phyloP scores from a whole-genome alignment of 2,329 filamentous ascomycete genomes.

The Cladosporium halotolerans region DNA sequence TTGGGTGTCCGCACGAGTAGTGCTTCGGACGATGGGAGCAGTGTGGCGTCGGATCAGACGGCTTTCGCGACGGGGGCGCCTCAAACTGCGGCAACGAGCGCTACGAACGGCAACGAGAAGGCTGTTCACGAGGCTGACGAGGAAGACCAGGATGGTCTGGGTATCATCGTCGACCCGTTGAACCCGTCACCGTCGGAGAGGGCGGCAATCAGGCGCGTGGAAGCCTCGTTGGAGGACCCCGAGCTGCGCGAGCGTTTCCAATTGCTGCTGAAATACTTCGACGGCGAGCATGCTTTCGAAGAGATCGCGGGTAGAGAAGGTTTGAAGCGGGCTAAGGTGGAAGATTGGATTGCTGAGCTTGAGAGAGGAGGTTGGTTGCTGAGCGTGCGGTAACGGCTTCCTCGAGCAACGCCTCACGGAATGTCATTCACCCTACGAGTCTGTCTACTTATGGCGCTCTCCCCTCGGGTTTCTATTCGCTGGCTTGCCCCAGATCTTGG shows the following conservation, averaged over 20 bases:
- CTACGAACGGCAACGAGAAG: neutral
- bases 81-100: neutral
- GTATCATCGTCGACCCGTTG: conserved; percentile 19
- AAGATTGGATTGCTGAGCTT: conserved; percentile 52
- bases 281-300: conserved; percentile 78
- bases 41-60: conserved; percentile 7
- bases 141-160: neutral
- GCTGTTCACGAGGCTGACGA: neutral
- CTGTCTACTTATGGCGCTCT: too few relatives aligned
- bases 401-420: too few relatives aligned
- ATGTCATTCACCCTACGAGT: too few relatives aligned
- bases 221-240: conserved; percentile 34
- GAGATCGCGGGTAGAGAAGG: conserved; percentile 53
- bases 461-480: too few relatives aligned
- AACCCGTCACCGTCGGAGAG: conserved; percentile 16
- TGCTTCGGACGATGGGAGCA: conserved; percentile 5
- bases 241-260: conserved; percentile 64
- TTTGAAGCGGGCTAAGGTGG: conserved; percentile 66
- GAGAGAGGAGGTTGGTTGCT: conserved; percentile 60
- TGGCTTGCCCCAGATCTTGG: too few relatives aligned
- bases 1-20: neutral
- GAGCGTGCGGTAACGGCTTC: conserved; percentile 25
- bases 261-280: conserved; percentile 75
- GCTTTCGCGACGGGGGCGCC: conserved; percentile 3
- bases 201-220: conserved; percentile 9